These are phyloP conservation scores for Gossypium anomalum DNA, from an alignment of 345 rosid genomes.

Conservation along the genomic window DNA sequence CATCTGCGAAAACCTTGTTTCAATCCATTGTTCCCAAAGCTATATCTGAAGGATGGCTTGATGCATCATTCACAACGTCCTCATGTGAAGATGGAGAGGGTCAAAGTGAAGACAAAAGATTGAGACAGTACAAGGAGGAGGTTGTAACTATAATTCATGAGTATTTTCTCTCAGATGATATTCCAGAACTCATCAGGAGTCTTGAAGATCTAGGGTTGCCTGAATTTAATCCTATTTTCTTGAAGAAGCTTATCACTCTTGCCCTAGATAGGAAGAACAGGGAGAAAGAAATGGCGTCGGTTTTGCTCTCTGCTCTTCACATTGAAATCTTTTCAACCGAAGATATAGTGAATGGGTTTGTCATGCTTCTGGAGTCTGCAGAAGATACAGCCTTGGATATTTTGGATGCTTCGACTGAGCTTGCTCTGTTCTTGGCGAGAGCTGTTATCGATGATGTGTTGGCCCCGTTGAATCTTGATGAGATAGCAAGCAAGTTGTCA, in stretches of 20 bases:
- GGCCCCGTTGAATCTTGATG: conserved; percentile 86
- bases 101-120: conserved; percentile 40
- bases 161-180: conserved; percentile 94
- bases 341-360: conserved; percentile 84
- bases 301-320: conserved; percentile 86
- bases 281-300: conserved; percentile 99
- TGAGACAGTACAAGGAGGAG: conserved; percentile 73
- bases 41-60: conserved; percentile 85
- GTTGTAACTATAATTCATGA: conserved; percentile 76
- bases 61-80: conserved; percentile 47
- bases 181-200: conserved; percentile 83
- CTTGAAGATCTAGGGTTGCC: conserved; percentile 80
- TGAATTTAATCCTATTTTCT: conserved; percentile 66
- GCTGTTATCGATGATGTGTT: conserved; percentile 94
- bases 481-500: conserved; percentile 65
- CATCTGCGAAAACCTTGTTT: conserved; percentile 65
- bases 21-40: conserved; percentile 61
- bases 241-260: conserved; percentile 89
- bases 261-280: conserved; percentile 96
- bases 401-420: conserved; percentile 92
- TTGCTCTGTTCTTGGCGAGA: conserved; percentile 85
- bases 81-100: conserved; percentile 38
- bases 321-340: conserved; percentile 90
- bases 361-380: conserved; percentile 89
- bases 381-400: conserved; percentile 96